These are phyloP conservation scores for Dothideomycetes sp. DNA, from an alignment of 2,329 filamentous ascomycete species.

Conservation along the genomic window DNA sequence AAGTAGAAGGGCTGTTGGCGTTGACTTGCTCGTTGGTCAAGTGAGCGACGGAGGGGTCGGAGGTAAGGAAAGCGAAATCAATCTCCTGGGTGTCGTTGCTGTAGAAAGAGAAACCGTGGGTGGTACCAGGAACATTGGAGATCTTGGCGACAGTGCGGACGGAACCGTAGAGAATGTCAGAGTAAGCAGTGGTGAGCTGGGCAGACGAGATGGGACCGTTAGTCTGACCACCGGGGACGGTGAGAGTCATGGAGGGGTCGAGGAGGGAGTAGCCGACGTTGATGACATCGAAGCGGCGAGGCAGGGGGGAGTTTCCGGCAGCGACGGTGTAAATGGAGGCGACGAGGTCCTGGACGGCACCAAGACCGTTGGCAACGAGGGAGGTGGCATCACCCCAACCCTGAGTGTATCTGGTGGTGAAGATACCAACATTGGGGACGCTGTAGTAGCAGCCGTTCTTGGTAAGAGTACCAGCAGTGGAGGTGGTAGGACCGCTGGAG, in stretches of 20 bases:
- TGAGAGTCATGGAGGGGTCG: constrained; percentile 5
- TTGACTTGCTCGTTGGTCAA: constrained; percentile 58
- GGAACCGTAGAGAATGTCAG: constrained; percentile 60
- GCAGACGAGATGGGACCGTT: constrained; percentile 27
- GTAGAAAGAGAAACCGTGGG: constrained; percentile 75
- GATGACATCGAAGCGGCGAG: constrained; percentile 7
- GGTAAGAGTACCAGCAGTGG: constrained; percentile 1
- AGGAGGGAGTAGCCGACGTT: constrained; percentile 3
- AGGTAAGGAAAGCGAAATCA: constrained; percentile 51
- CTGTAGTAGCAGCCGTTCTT: constrained; percentile 6
- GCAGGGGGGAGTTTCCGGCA: constrained; percentile 2
- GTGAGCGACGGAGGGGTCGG: constrained; percentile 3
- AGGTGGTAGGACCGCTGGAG: constrained; percentile 2
- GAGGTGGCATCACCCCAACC: not conserved
- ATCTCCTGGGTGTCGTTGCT: constrained; percentile 72
- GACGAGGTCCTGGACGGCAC: constrained; percentile 1
- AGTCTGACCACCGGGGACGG: constrained; percentile 13
- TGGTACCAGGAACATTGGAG: constrained; percentile 55
- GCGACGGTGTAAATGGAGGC: constrained; percentile 1
- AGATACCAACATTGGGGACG: constrained; percentile 4
- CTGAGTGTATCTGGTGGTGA: constrained; percentile 1
- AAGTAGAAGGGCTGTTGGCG: constrained; percentile 45
- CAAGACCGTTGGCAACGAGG: not conserved
- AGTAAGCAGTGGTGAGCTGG: constrained; percentile 53
- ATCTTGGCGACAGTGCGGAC: constrained; percentile 60